phyloP scores from a whole-genome alignment of 345 rosid species.

The Eucalyptus cloeziana region DNA sequence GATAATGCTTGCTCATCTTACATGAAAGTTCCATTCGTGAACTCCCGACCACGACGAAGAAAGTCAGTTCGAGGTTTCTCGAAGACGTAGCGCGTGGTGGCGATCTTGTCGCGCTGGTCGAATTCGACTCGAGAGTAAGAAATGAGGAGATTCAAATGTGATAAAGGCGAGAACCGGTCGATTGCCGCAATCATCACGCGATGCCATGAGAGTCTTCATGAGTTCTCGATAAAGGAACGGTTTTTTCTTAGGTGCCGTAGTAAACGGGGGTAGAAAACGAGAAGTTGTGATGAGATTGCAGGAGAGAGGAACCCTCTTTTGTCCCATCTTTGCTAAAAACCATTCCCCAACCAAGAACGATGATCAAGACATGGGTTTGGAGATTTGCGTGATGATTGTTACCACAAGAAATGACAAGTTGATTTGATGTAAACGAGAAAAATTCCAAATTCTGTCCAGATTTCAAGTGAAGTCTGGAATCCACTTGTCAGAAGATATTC shows the following conservation, averaged over 20 bases:
- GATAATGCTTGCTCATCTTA: neutral
- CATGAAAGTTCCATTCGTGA: neutral
- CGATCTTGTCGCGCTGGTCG: neutral
- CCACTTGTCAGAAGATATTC: rapidly evolving
- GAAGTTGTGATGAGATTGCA: neutral
- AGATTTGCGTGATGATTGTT: neutral
- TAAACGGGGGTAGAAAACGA: neutral
- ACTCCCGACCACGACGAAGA: neutral
- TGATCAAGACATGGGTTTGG: neutral
- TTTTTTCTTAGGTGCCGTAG: no score
- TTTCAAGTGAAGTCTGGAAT: no score
- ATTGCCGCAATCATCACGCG: neutral
- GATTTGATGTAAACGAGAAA: neutral
- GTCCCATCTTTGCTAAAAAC: neutral
- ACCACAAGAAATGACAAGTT: neutral
- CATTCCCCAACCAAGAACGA: neutral
- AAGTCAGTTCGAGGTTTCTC: neutral
- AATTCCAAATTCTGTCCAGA: rapidly evolving
- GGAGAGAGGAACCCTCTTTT: neutral
- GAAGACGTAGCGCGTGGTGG: neutral
- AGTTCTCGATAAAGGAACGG: neutral
- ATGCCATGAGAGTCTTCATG: neutral
- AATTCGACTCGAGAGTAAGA: neutral
- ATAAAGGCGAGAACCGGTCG: neutral
- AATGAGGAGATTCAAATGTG: neutral